Evolutionary conservation across 83 land plant species (phyloP).

Genomic region (Larix sibirica): DNA sequence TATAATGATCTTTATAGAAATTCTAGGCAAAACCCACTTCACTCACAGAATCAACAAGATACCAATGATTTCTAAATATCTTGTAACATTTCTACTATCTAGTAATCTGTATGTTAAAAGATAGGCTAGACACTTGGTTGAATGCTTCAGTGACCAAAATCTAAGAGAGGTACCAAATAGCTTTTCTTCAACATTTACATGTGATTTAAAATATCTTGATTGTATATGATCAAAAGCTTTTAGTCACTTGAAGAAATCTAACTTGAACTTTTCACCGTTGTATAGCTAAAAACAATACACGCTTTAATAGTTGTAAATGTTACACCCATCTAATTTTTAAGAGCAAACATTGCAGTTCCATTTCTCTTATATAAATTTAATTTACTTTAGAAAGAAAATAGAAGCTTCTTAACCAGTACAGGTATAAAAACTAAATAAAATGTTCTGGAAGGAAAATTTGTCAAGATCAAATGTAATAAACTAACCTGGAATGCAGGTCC

Average conservation of each 20-base stretch:
- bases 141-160: too few relatives aligned
- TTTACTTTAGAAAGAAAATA: not conserved
- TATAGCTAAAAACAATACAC: not conserved
- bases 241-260: not conserved
- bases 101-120: not conserved
- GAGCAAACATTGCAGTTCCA: not conserved
- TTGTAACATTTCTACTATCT: not conserved
- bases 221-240: not conserved
- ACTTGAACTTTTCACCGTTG: not conserved
- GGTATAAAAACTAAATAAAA: not conserved
- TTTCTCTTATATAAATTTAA: not conserved
- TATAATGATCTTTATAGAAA: not conserved
- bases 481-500: constrained; percentile 97
- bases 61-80: not conserved
- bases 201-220: not conserved
- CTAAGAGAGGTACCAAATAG: not conserved
- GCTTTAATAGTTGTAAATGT: not conserved
- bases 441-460: not conserved
- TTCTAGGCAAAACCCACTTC: not conserved
- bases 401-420: not conserved
- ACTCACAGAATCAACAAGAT: not conserved
- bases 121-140: not conserved
- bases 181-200: not conserved
- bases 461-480: not conserved
- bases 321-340: too few relatives aligned